Conservation (phyloP, 768 basidiomycete genomes). For the Guyanaporus albipodus region DNA sequence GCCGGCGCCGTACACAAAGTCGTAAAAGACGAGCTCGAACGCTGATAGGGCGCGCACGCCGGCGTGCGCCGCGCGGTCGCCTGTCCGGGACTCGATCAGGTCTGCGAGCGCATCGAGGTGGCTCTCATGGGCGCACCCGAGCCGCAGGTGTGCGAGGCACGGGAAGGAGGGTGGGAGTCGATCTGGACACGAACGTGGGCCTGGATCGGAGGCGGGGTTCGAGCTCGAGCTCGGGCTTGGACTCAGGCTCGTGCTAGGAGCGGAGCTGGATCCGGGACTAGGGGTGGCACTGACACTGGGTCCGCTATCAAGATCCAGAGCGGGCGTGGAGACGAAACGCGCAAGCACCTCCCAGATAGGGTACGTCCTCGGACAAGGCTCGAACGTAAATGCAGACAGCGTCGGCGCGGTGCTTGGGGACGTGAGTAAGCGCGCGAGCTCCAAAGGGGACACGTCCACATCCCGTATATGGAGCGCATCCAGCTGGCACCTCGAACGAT, state of each 20-base stretch:
- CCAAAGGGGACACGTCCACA: slow-evolving; percentile 22
- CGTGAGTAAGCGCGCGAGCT: slow-evolving; percentile 16
- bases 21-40: slow-evolving; percentile 25
- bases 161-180: slow-evolving; percentile 8
- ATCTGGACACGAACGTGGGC: neutral
- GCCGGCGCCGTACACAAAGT: slow-evolving; percentile 15
- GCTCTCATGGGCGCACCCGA: slow-evolving; percentile 21
- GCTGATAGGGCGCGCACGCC: slow-evolving; percentile 10
- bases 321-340: slow-evolving; percentile 2
- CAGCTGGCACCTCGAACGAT: slow-evolving; percentile 21
- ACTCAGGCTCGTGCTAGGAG: neutral
- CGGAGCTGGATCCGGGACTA: neutral
- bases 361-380: slow-evolving; percentile 19
- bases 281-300: neutral
- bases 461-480: slow-evolving; percentile 17
- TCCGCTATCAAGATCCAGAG: neutral
- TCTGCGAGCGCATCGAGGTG: slow-evolving; percentile 13
- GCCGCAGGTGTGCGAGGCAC: slow-evolving; percentile 15
- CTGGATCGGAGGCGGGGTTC: neutral
- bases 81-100: slow-evolving; percentile 18
- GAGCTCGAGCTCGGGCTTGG: too few relatives aligned
- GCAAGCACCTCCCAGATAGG: slow-evolving; percentile 18
- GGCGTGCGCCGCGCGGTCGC: slow-evolving; percentile 6
- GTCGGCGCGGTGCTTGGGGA: slow-evolving; percentile 17
- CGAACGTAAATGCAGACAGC: slow-evolving; percentile 20